phyloP scores from a whole-genome alignment of 192 early-diverging fungal species.

The Thoreauomyces humboldtii region DNA sequence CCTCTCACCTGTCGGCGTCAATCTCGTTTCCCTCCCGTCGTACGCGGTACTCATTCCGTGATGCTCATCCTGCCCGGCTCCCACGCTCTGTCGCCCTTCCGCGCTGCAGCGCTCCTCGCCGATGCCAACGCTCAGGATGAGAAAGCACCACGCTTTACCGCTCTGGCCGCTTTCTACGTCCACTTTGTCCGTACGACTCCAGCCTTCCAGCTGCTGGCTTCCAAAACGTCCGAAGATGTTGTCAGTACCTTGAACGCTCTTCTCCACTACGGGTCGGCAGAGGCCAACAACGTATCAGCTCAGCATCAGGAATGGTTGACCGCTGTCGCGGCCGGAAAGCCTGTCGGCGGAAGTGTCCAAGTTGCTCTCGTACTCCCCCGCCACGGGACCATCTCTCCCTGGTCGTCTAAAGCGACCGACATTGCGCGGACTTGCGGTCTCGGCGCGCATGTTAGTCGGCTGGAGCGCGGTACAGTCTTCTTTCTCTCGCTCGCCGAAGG shows the following conservation, averaged over 20 bases:
- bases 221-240: constrained; percentile 9
- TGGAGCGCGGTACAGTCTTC: constrained; percentile 88
- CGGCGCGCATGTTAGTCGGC: constrained; percentile 62
- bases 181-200: constrained; percentile 71
- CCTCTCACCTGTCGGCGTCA: too few relatives aligned
- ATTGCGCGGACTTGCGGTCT: constrained; percentile 93
- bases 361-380: constrained; percentile 78
- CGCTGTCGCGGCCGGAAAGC: constrained; percentile 21
- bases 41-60: background rate
- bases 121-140: constrained; percentile 56
- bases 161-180: constrained; percentile 65
- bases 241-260: constrained; percentile 26
- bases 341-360: background rate
- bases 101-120: constrained; percentile 58
- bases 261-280: constrained; percentile 37
- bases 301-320: constrained; percentile 43
- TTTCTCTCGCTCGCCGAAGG: constrained; percentile 40
- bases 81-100: constrained; percentile 75
- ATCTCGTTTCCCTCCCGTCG: too few relatives aligned
- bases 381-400: constrained; percentile 95
- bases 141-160: constrained; percentile 48
- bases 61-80: constrained; percentile 90
- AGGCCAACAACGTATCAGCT: constrained; percentile 41
- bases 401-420: constrained; percentile 99
- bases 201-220: constrained; percentile 11